Evolutionary conservation across 2,329 filamentous ascomycete species (phyloP).

Genomic region (Acephala macrosclerotiorum): DNA sequence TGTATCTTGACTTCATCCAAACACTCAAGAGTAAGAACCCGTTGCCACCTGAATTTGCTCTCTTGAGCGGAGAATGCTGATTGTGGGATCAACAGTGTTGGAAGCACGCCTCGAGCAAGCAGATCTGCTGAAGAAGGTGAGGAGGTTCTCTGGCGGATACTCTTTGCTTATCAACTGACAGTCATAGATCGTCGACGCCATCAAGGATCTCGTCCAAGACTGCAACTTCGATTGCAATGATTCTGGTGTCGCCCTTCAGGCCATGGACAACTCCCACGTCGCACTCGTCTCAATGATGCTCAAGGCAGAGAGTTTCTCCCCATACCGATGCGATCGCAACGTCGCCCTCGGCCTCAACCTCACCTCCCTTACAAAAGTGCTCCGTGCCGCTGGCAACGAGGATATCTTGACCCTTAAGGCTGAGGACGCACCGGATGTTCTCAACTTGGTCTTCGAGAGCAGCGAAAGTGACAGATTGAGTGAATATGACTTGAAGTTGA

Average conservation of each 20-base stretch:
- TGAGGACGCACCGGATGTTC: slow-evolving; percentile 92
- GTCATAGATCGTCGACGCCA: slow-evolving; percentile 89
- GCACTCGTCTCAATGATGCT: slow-evolving; percentile 99
- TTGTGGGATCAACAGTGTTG: slow-evolving; percentile 65
- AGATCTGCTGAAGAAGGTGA: slow-evolving; percentile 90
- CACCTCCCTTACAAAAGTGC: slow-evolving; percentile 93
- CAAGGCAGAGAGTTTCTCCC: slow-evolving; percentile 91
- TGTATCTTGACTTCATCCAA: background rate
- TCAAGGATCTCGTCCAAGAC: slow-evolving; percentile 99
- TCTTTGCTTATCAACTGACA: slow-evolving; percentile 33
- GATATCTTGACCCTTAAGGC: slow-evolving; percentile 97
- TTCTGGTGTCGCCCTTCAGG: slow-evolving; percentile 95
- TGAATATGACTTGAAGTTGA: slow-evolving; percentile 99
- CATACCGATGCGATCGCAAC: slow-evolving; percentile 98
- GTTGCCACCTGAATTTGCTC: background rate
- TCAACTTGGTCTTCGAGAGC: slow-evolving; percentile 97
- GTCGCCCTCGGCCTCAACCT: slow-evolving; percentile 98
- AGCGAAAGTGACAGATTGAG: slow-evolving; percentile 86
- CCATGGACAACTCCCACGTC: slow-evolving; percentile 99
- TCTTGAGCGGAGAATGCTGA: slow-evolving; percentile 8
- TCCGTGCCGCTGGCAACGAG: slow-evolving; percentile 91
- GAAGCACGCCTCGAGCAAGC: slow-evolving; percentile 98
- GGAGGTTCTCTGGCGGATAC: slow-evolving; percentile 26
- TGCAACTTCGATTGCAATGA: slow-evolving; percentile 99
- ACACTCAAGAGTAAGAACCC: slow-evolving; percentile 15